These are phyloP conservation scores for Dunaliella sp. DNA, from an alignment of 139 green algal species.

Conservation along the genomic window DNA sequence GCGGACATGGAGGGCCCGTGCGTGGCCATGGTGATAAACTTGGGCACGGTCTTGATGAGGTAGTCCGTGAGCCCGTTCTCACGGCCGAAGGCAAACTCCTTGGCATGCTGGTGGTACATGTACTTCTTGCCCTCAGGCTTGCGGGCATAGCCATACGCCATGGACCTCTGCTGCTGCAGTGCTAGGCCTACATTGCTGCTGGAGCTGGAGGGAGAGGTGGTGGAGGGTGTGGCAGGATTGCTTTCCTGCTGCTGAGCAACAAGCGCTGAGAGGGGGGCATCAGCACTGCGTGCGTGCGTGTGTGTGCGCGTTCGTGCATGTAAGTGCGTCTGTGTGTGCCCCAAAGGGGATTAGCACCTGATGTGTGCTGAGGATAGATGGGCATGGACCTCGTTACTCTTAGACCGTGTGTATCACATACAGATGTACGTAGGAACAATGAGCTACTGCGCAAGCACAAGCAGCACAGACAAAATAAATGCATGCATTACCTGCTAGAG, in stretches of 20 bases:
- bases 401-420: neutral
- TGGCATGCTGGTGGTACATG: conserved; percentile 19
- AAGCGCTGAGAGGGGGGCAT: neutral
- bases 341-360: neutral
- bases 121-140: conserved; percentile 32
- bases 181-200: neutral
- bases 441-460: too few species aligned
- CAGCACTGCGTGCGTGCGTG: too few species aligned
- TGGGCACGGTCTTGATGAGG: conserved; percentile 67
- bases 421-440: too few species aligned
- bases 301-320: too few species aligned
- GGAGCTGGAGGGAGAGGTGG: neutral
- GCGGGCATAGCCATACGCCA: conserved; percentile 41
- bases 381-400: neutral
- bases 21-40: conserved; percentile 64
- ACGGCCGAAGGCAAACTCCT: conserved; percentile 8
- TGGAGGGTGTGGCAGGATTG: neutral
- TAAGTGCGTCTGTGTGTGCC: too few species aligned
- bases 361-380: neutral
- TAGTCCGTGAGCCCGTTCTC: conserved; percentile 48
- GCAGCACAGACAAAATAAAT: neutral
- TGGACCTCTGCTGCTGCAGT: conserved; percentile 14
- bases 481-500: neutral
- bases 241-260: neutral
- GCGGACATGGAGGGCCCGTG: conserved; percentile 42